Evolutionary conservation across 768 basidiomycete species (phyloP).

Genomic region (Kwoniella sp.): DNA sequence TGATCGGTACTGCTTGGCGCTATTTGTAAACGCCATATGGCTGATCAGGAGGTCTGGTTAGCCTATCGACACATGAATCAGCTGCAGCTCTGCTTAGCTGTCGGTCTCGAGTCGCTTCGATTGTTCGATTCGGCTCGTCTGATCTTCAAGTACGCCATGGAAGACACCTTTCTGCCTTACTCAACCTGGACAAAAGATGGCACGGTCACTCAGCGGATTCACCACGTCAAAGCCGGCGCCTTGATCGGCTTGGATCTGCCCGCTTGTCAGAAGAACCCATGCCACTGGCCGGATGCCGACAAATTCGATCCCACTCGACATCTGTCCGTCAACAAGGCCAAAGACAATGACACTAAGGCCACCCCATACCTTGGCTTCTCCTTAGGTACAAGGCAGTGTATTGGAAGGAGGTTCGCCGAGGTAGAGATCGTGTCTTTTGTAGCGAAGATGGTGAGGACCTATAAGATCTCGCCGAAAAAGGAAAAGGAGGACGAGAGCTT

Average conservation of each 20-base stretch:
- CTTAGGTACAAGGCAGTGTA: conserved; percentile 27
- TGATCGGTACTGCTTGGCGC: background rate
- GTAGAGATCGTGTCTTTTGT: conserved; percentile 35
- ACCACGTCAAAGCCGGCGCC: conserved; percentile 27
- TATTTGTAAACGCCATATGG: too few species aligned
- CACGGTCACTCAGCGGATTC: conserved; percentile 13
- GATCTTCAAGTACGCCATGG: conserved; percentile 26
- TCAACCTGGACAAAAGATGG: conserved; percentile 31
- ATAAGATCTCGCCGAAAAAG: conserved; percentile 9
- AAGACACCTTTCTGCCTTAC: conserved; percentile 33
- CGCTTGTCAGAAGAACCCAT: conserved; percentile 29
- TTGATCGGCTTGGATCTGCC: conserved; percentile 34
- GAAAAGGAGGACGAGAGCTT: conserved; percentile 23
- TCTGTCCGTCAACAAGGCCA: background rate
- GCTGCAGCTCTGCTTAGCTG: conserved; percentile 25
- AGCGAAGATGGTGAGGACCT: conserved; percentile 16
- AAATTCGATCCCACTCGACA: conserved; percentile 5
- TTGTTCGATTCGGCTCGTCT: conserved; percentile 31
- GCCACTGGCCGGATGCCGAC: conserved; percentile 17
- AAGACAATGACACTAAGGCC: background rate
- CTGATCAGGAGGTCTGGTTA: conserved; percentile 1
- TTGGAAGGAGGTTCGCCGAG: conserved; percentile 41
- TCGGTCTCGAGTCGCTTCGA: conserved; percentile 28
- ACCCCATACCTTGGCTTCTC: conserved; percentile 26
- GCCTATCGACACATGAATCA: conserved; percentile 34